Percentiles rank a stretch among this genome's conserved stretches.
phyloP scores from a whole-genome alignment of 1,139 yeast genomes.

The Zygoascus sp. region DNA sequence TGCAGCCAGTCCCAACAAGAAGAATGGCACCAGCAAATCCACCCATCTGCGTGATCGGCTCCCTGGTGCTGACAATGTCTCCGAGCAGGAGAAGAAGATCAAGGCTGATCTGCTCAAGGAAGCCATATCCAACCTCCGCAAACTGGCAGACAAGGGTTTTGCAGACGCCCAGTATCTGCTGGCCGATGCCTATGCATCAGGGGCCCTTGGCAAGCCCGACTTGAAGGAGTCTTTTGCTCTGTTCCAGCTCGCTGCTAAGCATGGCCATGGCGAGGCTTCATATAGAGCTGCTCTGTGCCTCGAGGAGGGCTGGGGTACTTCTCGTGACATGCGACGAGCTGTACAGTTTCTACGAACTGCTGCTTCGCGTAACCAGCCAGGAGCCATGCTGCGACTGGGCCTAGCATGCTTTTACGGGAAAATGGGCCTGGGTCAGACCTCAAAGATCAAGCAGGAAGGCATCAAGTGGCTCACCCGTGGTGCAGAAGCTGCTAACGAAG shows the following conservation, averaged over 20 bases:
- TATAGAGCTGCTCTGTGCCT: slow-evolving; percentile 87
- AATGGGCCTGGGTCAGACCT: slow-evolving; percentile 71
- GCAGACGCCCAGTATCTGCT: slow-evolving; percentile 86
- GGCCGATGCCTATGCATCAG: slow-evolving; percentile 84
- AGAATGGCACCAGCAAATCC: too few relatives aligned
- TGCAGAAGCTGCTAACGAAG: slow-evolving; percentile 73
- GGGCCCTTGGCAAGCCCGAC: slow-evolving; percentile 81
- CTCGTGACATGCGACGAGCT: slow-evolving; percentile 83
- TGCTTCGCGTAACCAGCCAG: slow-evolving; percentile 87
- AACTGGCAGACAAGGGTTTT: slow-evolving; percentile 74
- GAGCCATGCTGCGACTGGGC: slow-evolving; percentile 92
- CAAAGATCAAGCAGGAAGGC: slow-evolving; percentile 75
- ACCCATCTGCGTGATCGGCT: not conserved
- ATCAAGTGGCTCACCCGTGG: slow-evolving; percentile 92
- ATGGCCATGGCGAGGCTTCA: slow-evolving; percentile 86
- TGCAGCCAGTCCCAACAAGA: not conserved
- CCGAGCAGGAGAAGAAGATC: slow-evolving; percentile 38
- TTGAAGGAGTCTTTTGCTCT: slow-evolving; percentile 68
- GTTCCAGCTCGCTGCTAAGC: slow-evolving; percentile 88
- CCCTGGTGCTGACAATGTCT: slow-evolving; percentile 9
- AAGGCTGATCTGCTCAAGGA: slow-evolving; percentile 56
- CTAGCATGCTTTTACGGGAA: slow-evolving; percentile 76
- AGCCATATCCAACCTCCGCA: slow-evolving; percentile 64
- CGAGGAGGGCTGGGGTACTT: slow-evolving; percentile 91
- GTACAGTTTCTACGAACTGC: slow-evolving; percentile 81